A percentile compares a stretch with the other conserved stretches of the same genome.
These are phyloP conservation scores for Magnolia officinalis DNA, from an alignment of 164 flowering plant species.

Conservation along the genomic window DNA sequence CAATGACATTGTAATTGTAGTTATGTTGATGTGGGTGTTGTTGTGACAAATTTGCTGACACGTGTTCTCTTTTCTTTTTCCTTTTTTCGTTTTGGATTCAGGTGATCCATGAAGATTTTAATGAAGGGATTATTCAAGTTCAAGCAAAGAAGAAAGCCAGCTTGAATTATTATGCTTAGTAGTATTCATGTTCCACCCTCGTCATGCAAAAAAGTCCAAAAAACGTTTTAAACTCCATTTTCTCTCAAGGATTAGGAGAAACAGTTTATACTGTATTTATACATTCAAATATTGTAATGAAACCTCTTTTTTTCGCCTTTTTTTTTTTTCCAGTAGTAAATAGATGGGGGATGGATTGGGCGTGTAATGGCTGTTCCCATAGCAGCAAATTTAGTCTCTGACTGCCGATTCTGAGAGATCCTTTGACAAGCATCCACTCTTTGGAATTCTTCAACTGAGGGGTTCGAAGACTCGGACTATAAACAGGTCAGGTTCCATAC, in stretches of 20 bases:
- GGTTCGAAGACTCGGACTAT: too few species aligned
- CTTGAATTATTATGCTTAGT: slow-evolving; percentile 80
- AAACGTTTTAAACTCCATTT: background rate
- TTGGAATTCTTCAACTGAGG: too few species aligned
- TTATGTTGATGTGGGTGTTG: too few species aligned
- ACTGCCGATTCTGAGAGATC: too few species aligned
- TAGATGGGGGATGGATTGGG: too few species aligned
- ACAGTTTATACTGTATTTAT: background rate
- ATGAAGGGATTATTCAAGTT: slow-evolving; percentile 93
- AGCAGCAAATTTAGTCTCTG: too few species aligned
- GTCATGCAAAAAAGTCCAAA: background rate
- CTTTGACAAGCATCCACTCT: too few species aligned
- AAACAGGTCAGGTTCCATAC: too few species aligned
- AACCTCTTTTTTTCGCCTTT: background rate
- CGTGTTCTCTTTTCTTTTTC: too few species aligned
- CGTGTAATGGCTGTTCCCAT: too few species aligned
- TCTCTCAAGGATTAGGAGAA: background rate
- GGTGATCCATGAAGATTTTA: slow-evolving; percentile 95
- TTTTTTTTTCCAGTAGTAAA: too few species aligned
- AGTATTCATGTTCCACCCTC: background rate
- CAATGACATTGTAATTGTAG: too few species aligned
- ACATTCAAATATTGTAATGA: background rate
- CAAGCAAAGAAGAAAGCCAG: slow-evolving; percentile 96
- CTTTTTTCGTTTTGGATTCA: slow-evolving; percentile 16
- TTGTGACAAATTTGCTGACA: background rate